Base-by-base conservation (phyloP, 2,329 filamentous ascomycete species). In the Elsinoe necatrix region DNA sequence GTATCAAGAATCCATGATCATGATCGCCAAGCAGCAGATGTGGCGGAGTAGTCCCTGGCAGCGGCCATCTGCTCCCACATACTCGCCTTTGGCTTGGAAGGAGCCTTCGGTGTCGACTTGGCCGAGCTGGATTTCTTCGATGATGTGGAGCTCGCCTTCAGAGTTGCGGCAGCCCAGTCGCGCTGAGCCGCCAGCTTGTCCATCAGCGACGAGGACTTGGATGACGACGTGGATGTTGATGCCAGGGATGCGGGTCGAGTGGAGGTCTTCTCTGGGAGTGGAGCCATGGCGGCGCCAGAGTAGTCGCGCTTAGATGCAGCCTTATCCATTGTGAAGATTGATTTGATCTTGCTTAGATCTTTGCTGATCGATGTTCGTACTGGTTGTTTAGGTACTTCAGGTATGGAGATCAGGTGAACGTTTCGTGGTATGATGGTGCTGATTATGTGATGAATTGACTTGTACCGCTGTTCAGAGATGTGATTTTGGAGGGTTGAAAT, bases 171-270 rank as follows among this genome's bases (percentile, higher is more conserved):
- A 25, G 48, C 48, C 25, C 20, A 52, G 18, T 52, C 31, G 3
- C 48, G 48, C 18, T 52, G 48, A 37, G 48, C 48, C 4, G 48
- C 48, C 20, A 52, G 3, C 48, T 52, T 52, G n/a, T 52, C 48
- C 14, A 52, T 20, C 48, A 52, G 31, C 4, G 48, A 37, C 12
- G 48, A 52, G 18, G 48, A 21, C 20, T 45, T 52, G 2, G 48
- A 37, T 1, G 48, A 52, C 9, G 48, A 37, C 34, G 48, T 52
- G 31, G 48, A 52, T 35, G 48, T 35, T 4, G 48, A 52, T 14
- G 29, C 25, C n/a, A 39, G 21, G 25, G 34, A 37, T 6, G 34
- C 48, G 11, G 48, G 29, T 39, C 31, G 34, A 4, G 48, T 39
- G 16, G 48, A 37, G 8, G 25, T 16, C 7, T 31, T 35, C 9